phyloP scores from a whole-genome alignment of 1,139 yeast species.

The Suhomyces guaymorum region DNA sequence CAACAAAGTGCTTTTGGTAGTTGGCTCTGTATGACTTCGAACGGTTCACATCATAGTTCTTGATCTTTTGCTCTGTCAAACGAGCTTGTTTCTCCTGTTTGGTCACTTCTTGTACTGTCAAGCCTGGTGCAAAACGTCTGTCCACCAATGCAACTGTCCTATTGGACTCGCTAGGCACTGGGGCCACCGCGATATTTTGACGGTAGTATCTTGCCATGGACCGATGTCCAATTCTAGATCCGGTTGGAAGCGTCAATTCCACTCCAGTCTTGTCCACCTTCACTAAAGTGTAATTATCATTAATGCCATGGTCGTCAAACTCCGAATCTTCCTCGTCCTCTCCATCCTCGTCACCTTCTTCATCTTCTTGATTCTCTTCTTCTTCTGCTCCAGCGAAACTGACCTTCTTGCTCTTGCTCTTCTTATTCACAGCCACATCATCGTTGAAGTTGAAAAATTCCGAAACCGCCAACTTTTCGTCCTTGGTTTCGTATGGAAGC shows the following conservation, averaged over 20 bases:
- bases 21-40: constrained; percentile 32
- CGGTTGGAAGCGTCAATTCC: constrained; percentile 49
- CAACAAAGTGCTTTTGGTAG: constrained; percentile 41
- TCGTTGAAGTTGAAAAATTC: constrained; percentile 46
- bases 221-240: constrained; percentile 50
- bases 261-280: constrained; percentile 42
- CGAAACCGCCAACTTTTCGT: constrained; percentile 40
- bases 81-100: constrained; percentile 39
- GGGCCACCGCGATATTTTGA: constrained; percentile 35
- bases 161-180: constrained; percentile 28
- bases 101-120: constrained; percentile 30
- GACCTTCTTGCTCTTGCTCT: constrained; percentile 22
- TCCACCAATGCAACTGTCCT: constrained; percentile 43
- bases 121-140: constrained; percentile 44
- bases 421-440: constrained; percentile 14
- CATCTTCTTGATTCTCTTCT: constrained; percentile 16
- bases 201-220: constrained; percentile 46
- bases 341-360: constrained; percentile 23
- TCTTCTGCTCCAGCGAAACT: constrained; percentile 13
- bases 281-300: constrained; percentile 36
- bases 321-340: constrained; percentile 25
- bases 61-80: constrained; percentile 26
- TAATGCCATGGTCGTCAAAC: constrained; percentile 13
- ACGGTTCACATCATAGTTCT: constrained; percentile 28
- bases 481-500: constrained; percentile 52